phyloP scores from a whole-genome alignment of 345 rosid species.

The Lepidium aucheri region DNA sequence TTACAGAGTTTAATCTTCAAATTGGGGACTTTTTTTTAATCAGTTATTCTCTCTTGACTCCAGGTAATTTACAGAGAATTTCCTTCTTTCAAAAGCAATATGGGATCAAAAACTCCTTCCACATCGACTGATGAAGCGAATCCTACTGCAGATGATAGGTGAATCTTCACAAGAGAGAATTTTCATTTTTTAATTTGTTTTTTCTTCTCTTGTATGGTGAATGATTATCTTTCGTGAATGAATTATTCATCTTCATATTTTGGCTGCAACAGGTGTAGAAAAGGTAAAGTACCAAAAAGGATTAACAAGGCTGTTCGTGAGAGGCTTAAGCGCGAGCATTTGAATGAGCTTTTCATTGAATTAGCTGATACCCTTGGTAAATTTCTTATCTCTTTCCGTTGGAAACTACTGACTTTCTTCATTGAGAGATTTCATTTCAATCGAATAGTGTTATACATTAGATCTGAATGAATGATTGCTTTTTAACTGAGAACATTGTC shows the following conservation, averaged over 20 bases:
- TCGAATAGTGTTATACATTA: neutral
- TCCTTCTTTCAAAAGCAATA: neutral
- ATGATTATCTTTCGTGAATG: neutral
- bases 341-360: slow-evolving; percentile 81
- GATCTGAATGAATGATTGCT: neutral
- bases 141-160: slow-evolving; percentile 15
- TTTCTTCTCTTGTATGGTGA: neutral
- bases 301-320: slow-evolving; percentile 82
- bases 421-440: neutral
- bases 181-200: neutral
- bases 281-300: slow-evolving; percentile 67
- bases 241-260: neutral
- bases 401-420: no score
- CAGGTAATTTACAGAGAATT: slow-evolving; percentile 15
- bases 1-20: neutral
- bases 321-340: slow-evolving; percentile 89
- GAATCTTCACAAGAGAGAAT: neutral
- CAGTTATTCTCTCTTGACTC: neutral
- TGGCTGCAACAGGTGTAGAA: slow-evolving; percentile 42
- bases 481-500: neutral
- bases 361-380: slow-evolving; percentile 75
- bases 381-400: neutral
- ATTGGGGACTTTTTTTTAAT: neutral
- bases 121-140: slow-evolving; percentile 30
- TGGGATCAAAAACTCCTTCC: slow-evolving; percentile 43